Base-by-base conservation (phyloP, 108 stramenopile genomes). In the Pseudonitzschia multiseries region DNA sequence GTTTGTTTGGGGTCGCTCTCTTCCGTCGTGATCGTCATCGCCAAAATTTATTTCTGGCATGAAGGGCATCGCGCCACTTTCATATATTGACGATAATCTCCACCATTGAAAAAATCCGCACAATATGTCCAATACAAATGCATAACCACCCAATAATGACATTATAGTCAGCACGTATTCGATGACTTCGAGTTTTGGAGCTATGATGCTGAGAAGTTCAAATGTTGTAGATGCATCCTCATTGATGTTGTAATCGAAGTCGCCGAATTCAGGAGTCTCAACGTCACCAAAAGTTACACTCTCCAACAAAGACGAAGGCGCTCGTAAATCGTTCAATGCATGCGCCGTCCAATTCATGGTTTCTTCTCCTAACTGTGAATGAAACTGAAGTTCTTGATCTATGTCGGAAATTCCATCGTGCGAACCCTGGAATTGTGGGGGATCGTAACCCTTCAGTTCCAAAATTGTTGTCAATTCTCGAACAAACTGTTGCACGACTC, bases 371-470 rank as follows among this genome's bases (percentile, higher is more conserved):
- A 36, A n/a, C 42, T 24, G 14, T 14, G 66, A 48, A 15, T 67
- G 71, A 0, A 70, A 66, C 44, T 61, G 42, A 8, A 75, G 17
- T 41, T 78, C 70, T 31, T 72, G 73, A 15, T 40, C 54, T 3
- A 68, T 57, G 41, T 33, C 69, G 4, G 42, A 10, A 62, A 76
- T 44, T 26, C 53, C 46, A 62, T 41, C 48, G 40, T 46, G 48
- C 41, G 72, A 70, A 21, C 73, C 75, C 21, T 68, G 0, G 71
- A 75, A 84, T 33, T 32, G 18, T 40, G 83, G 83, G 28, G 83
- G 83, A 57, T 80, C 43, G 56, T 84, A 84, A 46, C 74, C 76
- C 31, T 84, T 75, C 64, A 84, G 36, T 24, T 29, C 42, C 28
- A 84, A 66, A 22, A 77, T 9, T 14, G 50, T 65, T 22, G 59